A percentile compares a stretch with the other conserved stretches of the same genome.
These are phyloP conservation scores for Breviolum minutum DNA, from an alignment of 73 alveolate species.

Conservation along the genomic window DNA sequence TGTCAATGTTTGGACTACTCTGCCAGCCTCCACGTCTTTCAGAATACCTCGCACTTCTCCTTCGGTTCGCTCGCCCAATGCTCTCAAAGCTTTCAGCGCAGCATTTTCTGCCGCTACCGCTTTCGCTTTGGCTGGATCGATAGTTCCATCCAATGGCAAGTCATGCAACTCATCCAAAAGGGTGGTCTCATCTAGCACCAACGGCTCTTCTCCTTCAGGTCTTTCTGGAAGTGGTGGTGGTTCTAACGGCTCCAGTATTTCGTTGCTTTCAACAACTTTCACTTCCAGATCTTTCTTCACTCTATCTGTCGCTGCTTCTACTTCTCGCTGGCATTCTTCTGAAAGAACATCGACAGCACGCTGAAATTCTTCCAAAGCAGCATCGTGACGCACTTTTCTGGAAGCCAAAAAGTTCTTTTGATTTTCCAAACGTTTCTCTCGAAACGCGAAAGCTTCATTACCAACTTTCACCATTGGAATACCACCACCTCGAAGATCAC, in stretches of 20 bases:
- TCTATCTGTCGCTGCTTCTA: slow-evolving; percentile 57
- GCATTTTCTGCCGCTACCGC: slow-evolving; percentile 90
- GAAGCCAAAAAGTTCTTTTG: slow-evolving; percentile 60
- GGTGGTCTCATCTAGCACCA: slow-evolving; percentile 39
- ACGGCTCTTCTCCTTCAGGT: slow-evolving; percentile 59
- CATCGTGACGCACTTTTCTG: slow-evolving; percentile 59
- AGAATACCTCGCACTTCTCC: slow-evolving; percentile 80
- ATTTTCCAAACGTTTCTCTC: slow-evolving; percentile 54
- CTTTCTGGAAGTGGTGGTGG: slow-evolving; percentile 65
- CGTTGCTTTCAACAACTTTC: slow-evolving; percentile 28
- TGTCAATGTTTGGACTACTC: too few species aligned
- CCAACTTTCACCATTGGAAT: slow-evolving; percentile 73
- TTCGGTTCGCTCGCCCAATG: slow-evolving; percentile 73
- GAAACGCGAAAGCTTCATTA: slow-evolving; percentile 20
- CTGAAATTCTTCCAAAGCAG: slow-evolving; percentile 67
- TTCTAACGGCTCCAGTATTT: slow-evolving; percentile 55
- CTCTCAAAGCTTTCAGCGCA: slow-evolving; percentile 58
- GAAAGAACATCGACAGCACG: slow-evolving; percentile 71
- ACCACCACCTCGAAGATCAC: slow-evolving; percentile 73
- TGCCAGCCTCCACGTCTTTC: slow-evolving; percentile 32
- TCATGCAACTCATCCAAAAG: slow-evolving; percentile 67
- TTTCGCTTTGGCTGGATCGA: slow-evolving; percentile 81
- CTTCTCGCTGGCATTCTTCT: slow-evolving; percentile 70
- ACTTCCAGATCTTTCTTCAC: slow-evolving; percentile 45
- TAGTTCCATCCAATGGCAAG: slow-evolving; percentile 75